These are phyloP conservation scores for Sequoia sempervirens DNA, from an alignment of 75 land plant species.

Conservation along the genomic window DNA sequence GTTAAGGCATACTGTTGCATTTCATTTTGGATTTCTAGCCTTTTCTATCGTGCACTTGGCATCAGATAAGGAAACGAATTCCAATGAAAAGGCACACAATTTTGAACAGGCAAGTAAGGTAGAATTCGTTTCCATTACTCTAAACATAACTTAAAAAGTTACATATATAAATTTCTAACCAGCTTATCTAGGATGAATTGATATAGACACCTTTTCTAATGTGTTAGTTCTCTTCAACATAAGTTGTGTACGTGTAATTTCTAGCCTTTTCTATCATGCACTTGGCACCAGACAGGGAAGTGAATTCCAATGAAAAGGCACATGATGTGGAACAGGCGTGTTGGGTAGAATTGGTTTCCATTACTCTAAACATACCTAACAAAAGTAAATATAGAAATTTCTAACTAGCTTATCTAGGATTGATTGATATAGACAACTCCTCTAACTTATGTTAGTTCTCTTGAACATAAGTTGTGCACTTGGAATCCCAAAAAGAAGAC, in stretches of 20 bases:
- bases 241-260: background rate
- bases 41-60: background rate
- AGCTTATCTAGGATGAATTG: too few species aligned
- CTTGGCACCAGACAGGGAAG: background rate
- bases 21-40: background rate
- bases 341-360: background rate
- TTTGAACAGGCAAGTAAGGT: background rate
- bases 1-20: background rate
- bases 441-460: background rate
- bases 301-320: background rate
- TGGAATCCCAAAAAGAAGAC: background rate
- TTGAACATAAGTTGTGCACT: background rate
- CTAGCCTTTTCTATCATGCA: background rate
- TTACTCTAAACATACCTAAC: background rate
- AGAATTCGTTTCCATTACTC: background rate
- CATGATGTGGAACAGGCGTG: background rate
- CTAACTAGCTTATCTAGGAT: background rate
- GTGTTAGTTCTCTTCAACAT: too few species aligned
- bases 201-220: too few species aligned
- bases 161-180: background rate
- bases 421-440: background rate
- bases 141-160: background rate
- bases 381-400: background rate
- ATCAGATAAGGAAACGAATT: background rate
- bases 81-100: background rate